Conservation (phyloP, 805 yeast species). For the Pichia eremophila region DNA sequence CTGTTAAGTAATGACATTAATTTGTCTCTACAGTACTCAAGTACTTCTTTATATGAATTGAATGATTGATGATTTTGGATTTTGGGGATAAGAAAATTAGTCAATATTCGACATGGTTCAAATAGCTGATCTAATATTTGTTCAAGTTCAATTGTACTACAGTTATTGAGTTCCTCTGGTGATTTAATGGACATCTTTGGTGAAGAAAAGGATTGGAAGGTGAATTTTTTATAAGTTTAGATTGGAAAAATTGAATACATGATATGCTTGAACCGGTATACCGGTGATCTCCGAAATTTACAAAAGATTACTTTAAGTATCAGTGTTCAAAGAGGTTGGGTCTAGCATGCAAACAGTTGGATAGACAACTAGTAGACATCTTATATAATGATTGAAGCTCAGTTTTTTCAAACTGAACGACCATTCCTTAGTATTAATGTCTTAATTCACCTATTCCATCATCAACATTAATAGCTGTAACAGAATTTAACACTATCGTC, state of each 20-base stretch:
- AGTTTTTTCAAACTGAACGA: no score
- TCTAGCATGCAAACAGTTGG: no score
- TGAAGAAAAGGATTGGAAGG: not conserved
- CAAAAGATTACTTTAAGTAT: no score
- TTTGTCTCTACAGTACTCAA: slow-evolving; percentile 11
- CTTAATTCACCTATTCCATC: no score
- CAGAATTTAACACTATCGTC: no score
- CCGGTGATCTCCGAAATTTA: not conserved
- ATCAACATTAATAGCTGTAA: no score
- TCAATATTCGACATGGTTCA: slow-evolving; percentile 50
- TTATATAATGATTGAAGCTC: no score
- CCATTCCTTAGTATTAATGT: no score
- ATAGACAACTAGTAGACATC: no score
- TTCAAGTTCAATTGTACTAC: not conserved
- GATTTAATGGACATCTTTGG: not conserved
- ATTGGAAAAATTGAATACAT: no score
- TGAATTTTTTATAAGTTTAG: not conserved
- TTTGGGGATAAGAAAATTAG: slow-evolving; percentile 24
- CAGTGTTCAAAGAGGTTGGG: no score
- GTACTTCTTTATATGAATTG: slow-evolving; percentile 23
- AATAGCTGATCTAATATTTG: slow-evolving; percentile 47
- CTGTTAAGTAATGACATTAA: slow-evolving; percentile 3
- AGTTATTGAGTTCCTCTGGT: slow-evolving; percentile 22
- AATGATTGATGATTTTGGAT: slow-evolving; percentile 16
- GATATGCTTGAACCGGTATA: not conserved